Evolutionary conservation across 2,329 filamentous ascomycete genomes (phyloP).

Genomic region (Phyllosticta ampelicida): DNA sequence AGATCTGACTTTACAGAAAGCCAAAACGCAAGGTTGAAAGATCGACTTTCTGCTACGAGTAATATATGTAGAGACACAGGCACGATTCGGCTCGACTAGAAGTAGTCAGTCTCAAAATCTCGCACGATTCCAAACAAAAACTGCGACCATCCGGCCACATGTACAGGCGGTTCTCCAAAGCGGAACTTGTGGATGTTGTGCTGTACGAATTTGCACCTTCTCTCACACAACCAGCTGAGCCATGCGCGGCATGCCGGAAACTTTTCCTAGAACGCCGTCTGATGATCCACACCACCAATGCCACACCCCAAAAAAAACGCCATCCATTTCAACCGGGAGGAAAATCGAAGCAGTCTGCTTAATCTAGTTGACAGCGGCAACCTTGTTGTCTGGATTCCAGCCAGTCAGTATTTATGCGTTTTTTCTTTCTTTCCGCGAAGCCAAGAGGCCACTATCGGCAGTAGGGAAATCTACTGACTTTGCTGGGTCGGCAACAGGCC

Average conservation of each 20-base stretch:
- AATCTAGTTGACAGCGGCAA: not conserved
- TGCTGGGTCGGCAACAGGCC: slow-evolving; percentile 78
- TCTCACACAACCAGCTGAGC: not conserved
- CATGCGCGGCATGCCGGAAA: not conserved
- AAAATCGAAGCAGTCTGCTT: not conserved
- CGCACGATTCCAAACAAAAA: too few relatives aligned
- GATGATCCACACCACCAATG: not conserved
- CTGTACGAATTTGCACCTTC: too few relatives aligned
- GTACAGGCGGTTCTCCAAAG: too few relatives aligned
- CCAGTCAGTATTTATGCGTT: not conserved
- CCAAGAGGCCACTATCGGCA: not conserved
- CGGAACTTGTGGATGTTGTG: too few relatives aligned
- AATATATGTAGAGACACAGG: too few relatives aligned
- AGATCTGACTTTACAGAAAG: too few relatives aligned
- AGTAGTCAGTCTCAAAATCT: too few relatives aligned
- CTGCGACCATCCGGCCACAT: too few relatives aligned
- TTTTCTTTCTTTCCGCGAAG: not conserved
- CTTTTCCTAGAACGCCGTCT: not conserved
- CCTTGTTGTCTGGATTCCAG: slow-evolving; percentile 2
- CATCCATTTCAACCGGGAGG: not conserved
- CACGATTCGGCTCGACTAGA: too few relatives aligned
- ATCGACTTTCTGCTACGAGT: too few relatives aligned
- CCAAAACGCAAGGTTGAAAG: too few relatives aligned
- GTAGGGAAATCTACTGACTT: slow-evolving; percentile 24
- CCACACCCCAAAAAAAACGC: not conserved